Evolutionary conservation across 2,329 filamentous ascomycete genomes (phyloP), one percentile per base, ranked within the genome.

Genomic region (Apiospora marii): DNA sequence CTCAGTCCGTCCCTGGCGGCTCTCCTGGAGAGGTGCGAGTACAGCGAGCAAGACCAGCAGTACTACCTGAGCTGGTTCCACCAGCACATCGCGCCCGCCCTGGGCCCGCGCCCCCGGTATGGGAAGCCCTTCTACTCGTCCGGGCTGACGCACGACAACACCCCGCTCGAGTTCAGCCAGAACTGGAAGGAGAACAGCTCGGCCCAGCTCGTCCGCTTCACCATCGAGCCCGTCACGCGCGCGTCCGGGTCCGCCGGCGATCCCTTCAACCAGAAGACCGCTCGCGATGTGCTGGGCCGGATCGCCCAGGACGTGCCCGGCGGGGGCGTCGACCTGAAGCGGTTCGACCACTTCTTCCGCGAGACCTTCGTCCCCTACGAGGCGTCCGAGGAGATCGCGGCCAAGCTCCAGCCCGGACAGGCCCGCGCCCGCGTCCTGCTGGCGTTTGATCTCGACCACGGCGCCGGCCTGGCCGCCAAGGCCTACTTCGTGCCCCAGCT

Each of bases 131-230:
- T 69, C 8, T 70, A 73, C 41, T 22, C 12, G 5, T 46, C 73
- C 0, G 67, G 41, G 3, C 34, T 73, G 10, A 70, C 67, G 34
- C 49, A 70, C n/a, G 73, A 74, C 34, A 30, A 48, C 12, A 70
- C 69, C 1, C 51, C 67, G 1, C 12, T 72, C 2, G 73, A 74
- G 67, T 72, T 61, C 43, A 73, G 73, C 22, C 51, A 73, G 27
- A 73, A 74, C 67, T 74, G 73, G 73, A 74, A 73, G n/a, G 71
- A 73, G 71, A 72, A 70, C 30, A 68, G 27, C 3, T 10, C 37
- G 8, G 19, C 10, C 3, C 71, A 70, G 19, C 72, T 69, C 2
- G 53, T 74, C n/a, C 71, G 73, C 1, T 74, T 73, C n/a, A 73
- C 71, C 5, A 70, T 53, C 22, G 73, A 74, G 37, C 67, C 73